These are phyloP conservation scores for Fusarium oligoseptatum DNA, from an alignment of 2,329 filamentous ascomycete genomes.

Conservation along the genomic window DNA sequence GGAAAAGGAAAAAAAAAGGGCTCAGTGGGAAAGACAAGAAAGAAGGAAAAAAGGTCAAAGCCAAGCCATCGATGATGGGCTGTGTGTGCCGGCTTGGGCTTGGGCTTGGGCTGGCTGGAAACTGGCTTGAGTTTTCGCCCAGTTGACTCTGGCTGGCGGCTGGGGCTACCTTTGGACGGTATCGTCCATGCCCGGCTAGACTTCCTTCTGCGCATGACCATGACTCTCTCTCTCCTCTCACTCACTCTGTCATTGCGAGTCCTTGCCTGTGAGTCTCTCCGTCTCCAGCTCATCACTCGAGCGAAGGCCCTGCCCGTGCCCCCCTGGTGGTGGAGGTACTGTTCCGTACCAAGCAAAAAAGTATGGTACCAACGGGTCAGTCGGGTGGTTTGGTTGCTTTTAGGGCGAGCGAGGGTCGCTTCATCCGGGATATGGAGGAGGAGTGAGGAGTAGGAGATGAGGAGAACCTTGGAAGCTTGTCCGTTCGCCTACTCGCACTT, in stretches of 20 bases:
- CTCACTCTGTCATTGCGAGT: background rate
- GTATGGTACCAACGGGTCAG: slow-evolving; percentile 14
- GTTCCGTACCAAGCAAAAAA: background rate
- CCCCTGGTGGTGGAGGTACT: slow-evolving; percentile 26
- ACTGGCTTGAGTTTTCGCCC: slow-evolving; percentile 11
- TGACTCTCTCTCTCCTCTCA: background rate
- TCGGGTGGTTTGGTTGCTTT: slow-evolving; percentile 26
- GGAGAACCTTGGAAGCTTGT: slow-evolving; percentile 8
- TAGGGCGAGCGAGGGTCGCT: slow-evolving; percentile 1
- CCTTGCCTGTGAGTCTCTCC: background rate
- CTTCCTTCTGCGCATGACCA: slow-evolving; percentile 37
- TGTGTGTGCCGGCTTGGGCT: slow-evolving; percentile 25
- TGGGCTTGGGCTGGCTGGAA: slow-evolving; percentile 23
- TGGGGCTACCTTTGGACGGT: slow-evolving; percentile 22
- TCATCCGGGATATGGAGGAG: slow-evolving; percentile 5
- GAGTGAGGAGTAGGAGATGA: background rate
- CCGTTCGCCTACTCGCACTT: background rate
- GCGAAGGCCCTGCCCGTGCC: background rate
- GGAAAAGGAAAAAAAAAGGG: slow-evolving; percentile 12
- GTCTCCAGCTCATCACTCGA: slow-evolving; percentile 19
- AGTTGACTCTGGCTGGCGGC: background rate
- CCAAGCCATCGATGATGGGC: slow-evolving; percentile 30
- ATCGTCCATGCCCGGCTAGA: slow-evolving; percentile 24
- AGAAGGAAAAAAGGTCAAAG: background rate
- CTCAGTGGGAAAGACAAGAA: background rate